Evolutionary conservation across 148 eudicot genomes (phyloP).

Genomic region (Dianthus caryophyllus): DNA sequence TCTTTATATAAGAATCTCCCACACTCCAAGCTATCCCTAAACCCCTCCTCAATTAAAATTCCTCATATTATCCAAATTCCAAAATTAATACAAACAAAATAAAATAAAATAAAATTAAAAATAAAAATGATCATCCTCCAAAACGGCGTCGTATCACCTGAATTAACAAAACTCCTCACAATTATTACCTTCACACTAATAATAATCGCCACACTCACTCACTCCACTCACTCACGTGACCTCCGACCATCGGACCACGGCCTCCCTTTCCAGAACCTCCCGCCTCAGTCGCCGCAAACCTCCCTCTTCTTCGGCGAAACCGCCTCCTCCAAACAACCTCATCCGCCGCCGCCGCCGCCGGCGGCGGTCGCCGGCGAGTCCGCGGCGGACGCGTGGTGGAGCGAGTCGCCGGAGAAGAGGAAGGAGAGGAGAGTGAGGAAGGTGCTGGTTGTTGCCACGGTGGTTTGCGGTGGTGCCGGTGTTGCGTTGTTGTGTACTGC

Average conservation of each 20-base stretch:
- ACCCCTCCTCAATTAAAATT: too few relatives aligned
- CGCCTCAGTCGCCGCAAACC: conserved; percentile 27
- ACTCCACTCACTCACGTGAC: conserved; percentile 19
- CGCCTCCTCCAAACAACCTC: conserved; percentile 16
- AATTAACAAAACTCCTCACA: background rate
- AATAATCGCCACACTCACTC: background rate
- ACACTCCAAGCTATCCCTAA: conserved; percentile 12
- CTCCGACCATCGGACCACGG: conserved; percentile 41
- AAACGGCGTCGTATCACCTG: background rate
- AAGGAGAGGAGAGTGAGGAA: conserved; percentile 20
- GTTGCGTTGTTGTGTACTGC: conserved; percentile 28
- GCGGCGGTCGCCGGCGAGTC: background rate
- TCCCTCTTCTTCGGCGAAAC: conserved; percentile 21
- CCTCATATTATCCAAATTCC: background rate
- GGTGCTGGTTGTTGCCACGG: conserved; percentile 26
- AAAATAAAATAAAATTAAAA: too few relatives aligned
- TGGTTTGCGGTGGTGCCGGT: conserved; percentile 40
- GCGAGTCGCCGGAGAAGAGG: conserved; percentile 5
- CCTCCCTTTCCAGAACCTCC: conserved; percentile 22
- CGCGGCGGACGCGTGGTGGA: conserved; percentile 23
- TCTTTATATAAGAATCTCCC: conserved; percentile 12
- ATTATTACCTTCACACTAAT: background rate
- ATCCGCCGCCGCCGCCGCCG: conserved; percentile 1
- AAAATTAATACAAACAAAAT: background rate
- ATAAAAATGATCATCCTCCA: background rate